phyloP scores from a whole-genome alignment of 139 green algal species.

The Mychonastes homosphaera region DNA sequence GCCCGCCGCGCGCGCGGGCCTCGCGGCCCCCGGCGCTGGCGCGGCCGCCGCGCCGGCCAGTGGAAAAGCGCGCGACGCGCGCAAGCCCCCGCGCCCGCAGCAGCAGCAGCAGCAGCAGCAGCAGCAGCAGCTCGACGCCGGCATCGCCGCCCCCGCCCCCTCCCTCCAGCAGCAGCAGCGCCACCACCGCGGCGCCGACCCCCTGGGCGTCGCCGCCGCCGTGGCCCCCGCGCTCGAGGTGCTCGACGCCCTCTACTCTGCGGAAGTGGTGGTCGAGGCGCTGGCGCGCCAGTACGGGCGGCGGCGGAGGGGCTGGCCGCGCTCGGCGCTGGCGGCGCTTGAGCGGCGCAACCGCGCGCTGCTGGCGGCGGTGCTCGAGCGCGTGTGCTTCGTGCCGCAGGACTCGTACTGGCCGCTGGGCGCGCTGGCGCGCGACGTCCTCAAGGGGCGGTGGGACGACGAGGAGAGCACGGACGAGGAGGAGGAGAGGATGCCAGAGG shows the following conservation, averaged over 20 bases:
- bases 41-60: neutral
- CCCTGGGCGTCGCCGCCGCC: constrained; percentile 39
- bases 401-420: constrained; percentile 32
- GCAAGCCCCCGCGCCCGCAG: constrained; percentile 13
- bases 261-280: constrained; percentile 47
- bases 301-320: constrained; percentile 40
- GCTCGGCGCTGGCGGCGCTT: constrained; percentile 36
- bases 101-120: neutral
- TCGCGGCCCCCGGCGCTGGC: neutral
- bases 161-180: neutral
- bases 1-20: neutral
- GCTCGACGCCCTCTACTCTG: constrained; percentile 64
- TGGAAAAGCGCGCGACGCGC: too few species aligned
- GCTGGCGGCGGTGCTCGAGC: constrained; percentile 21
- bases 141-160: neutral
- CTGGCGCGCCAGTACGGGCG: constrained; percentile 37
- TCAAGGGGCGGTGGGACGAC: constrained; percentile 1
- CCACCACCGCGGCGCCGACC: constrained; percentile 18
- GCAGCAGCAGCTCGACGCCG: constrained; percentile 10
- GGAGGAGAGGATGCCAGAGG: neutral
- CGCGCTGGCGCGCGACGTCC: too few species aligned
- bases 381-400: constrained; percentile 32
- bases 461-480: neutral
- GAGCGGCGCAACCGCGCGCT: constrained; percentile 38
- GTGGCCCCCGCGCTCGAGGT: constrained; percentile 39